These are phyloP conservation scores for Aspergillus neoniger DNA, from an alignment of 2,329 filamentous ascomycete genomes.

Conservation along the genomic window DNA sequence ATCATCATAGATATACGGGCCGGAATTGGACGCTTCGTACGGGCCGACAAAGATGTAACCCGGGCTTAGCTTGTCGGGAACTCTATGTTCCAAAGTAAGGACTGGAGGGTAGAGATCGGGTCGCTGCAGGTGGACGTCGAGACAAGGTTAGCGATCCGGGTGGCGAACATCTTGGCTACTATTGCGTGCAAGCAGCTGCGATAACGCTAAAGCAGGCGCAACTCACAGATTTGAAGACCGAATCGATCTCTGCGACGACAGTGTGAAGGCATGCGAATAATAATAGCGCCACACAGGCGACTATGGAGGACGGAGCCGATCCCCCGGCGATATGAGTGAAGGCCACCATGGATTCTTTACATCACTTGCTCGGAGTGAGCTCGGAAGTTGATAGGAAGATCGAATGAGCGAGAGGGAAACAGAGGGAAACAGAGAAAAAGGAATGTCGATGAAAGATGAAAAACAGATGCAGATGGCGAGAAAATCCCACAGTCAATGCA, in stretches of 20 bases:
- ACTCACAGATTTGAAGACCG: conserved; percentile 42
- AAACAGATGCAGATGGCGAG: neutral
- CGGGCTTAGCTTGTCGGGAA: conserved; percentile 40
- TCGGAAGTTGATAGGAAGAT: neutral
- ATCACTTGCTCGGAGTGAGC: conserved; percentile 16
- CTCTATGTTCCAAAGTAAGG: conserved; percentile 33
- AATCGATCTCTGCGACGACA: conserved; percentile 32
- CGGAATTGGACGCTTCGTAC: conserved; percentile 52
- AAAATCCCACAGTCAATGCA: neutral
- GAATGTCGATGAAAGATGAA: neutral
- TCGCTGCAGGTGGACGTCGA: conserved; percentile 28
- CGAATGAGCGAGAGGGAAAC: neutral
- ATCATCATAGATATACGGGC: conserved; percentile 56
- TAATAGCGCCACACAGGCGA: neutral
- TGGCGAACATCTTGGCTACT: conserved; percentile 11
- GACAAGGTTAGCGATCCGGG: neutral
- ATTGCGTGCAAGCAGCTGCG: conserved; percentile 1
- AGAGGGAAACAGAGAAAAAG: neutral
- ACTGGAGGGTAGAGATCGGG: conserved; percentile 43
- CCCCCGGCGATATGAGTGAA: conserved; percentile 18
- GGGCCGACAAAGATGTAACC: conserved; percentile 56
- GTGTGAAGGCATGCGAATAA: conserved; percentile 9
- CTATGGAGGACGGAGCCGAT: conserved; percentile 12
- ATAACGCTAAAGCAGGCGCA: neutral
- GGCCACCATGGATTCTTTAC: conserved; percentile 31